Evolutionary conservation across 192 early-diverging fungal species (phyloP).

Genomic region (Mortierella claussenii): DNA sequence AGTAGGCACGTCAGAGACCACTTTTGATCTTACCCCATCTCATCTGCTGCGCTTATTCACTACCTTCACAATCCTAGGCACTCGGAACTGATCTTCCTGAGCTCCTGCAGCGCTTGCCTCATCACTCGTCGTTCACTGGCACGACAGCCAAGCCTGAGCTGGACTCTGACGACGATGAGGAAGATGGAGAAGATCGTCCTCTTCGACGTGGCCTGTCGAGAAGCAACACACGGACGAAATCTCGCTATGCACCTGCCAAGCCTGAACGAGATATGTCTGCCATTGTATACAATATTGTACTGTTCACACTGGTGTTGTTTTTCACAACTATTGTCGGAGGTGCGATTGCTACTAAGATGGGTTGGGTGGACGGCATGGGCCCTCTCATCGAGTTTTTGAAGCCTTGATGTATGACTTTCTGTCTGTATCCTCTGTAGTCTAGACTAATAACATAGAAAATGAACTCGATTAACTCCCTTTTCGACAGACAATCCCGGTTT

Average conservation of each 20-base stretch:
- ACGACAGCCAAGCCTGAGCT: conserved; percentile 51
- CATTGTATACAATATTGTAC: conserved; percentile 36
- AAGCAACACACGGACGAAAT: conserved; percentile 27
- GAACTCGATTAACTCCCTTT: no score
- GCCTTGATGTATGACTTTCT: conserved; percentile 8
- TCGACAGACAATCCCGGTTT: no score
- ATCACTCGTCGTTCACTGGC: conserved; percentile 40
- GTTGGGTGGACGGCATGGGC: conserved; percentile 32
- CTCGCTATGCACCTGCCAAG: conserved; percentile 47
- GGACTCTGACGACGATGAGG: conserved; percentile 36
- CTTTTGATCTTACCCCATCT: no score
- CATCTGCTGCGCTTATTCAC: no score
- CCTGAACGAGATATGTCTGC: conserved; percentile 26
- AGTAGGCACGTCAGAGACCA: no score
- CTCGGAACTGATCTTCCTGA: conserved; percentile 58
- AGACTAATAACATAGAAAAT: no score
- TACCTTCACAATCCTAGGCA: conserved; percentile 23
- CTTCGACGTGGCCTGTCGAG: conserved; percentile 11
- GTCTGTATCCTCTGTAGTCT: no score
- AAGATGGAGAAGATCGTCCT: conserved; percentile 3
- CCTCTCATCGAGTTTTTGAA: conserved; percentile 30
- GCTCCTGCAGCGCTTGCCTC: conserved; percentile 54
- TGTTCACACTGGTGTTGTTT: conserved; percentile 39
- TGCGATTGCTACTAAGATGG: conserved; percentile 42
- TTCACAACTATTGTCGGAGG: conserved; percentile 41